Percentiles rank a stretch among this genome's conserved stretches.
These are phyloP conservation scores for Pseudogymnoascus verrucosus DNA, from an alignment of 2,329 filamentous ascomycete species.

Conservation along the genomic window DNA sequence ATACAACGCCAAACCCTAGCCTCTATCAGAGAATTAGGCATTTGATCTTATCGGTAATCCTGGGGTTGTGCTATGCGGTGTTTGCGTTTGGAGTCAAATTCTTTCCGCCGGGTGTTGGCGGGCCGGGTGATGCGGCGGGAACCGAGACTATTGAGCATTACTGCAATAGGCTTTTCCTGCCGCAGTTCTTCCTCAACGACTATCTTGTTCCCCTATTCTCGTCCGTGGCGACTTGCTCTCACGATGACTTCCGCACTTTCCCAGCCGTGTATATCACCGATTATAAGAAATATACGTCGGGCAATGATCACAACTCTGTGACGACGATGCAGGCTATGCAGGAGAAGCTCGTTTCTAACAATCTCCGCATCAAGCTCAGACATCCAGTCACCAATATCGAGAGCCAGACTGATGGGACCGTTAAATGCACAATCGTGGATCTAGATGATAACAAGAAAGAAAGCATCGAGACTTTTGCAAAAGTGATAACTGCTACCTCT, in stretches of 20 bases:
- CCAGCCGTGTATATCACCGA: background rate
- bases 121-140: background rate
- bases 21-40: background rate
- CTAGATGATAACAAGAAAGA: background rate
- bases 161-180: background rate
- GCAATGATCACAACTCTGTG: background rate
- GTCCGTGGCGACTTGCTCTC: background rate
- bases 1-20: background rate
- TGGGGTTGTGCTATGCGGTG: background rate
- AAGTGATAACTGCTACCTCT: background rate
- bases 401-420: background rate
- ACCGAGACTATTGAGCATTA: background rate
- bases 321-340: conserved; percentile 4
- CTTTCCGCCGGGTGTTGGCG: background rate
- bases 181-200: background rate
- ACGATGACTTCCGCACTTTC: background rate
- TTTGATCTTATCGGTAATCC: background rate
- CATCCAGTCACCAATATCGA: background rate
- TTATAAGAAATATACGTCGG: background rate
- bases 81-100: background rate
- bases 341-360: background rate
- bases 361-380: background rate
- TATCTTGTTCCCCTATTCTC: background rate
- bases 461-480: background rate
- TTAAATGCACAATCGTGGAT: background rate